Percentiles rank a stretch among this genome's conserved stretches.
Conservation (phyloP, 257 asterid genomes). For the Plantago elongata region DNA sequence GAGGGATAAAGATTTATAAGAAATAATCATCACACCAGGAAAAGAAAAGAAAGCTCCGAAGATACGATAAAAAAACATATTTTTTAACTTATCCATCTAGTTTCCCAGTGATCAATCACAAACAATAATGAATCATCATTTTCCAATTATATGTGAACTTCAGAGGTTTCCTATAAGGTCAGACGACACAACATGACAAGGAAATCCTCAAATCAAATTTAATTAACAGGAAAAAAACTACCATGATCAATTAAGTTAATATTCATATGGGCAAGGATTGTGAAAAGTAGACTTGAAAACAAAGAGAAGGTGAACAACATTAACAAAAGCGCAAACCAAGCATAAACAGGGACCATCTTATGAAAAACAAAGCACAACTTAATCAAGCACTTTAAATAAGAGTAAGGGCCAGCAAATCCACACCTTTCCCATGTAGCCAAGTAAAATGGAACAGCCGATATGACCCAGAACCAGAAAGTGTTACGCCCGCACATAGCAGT, state of each 20-base stretch:
- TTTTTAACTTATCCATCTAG: background rate
- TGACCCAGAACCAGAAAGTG: slow-evolving; percentile 87
- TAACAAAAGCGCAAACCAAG: too few relatives aligned
- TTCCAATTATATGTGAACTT: too few relatives aligned
- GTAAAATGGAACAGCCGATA: slow-evolving; percentile 81
- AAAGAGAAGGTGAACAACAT: too few relatives aligned
- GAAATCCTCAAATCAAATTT: too few relatives aligned
- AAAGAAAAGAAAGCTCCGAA: background rate
- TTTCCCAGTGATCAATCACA: background rate
- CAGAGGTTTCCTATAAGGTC: too few relatives aligned
- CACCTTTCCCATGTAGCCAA: slow-evolving; percentile 91
- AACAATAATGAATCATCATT: too few relatives aligned
- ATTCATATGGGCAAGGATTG: too few relatives aligned
- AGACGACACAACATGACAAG: too few relatives aligned
- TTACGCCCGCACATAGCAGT: slow-evolving; percentile 75
- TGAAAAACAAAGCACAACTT: background rate
- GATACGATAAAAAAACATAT: background rate
- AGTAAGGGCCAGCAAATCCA: slow-evolving; percentile 17
- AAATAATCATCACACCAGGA: slow-evolving; percentile 6
- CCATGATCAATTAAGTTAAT: too few relatives aligned
- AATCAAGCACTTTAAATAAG: slow-evolving; percentile 5
- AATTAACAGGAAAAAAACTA: too few relatives aligned
- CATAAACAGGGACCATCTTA: too few relatives aligned
- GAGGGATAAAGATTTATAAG: background rate
- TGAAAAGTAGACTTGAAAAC: too few relatives aligned